Conservation (phyloP, 306 rosid genomes). For the Corylus avellana region DNA sequence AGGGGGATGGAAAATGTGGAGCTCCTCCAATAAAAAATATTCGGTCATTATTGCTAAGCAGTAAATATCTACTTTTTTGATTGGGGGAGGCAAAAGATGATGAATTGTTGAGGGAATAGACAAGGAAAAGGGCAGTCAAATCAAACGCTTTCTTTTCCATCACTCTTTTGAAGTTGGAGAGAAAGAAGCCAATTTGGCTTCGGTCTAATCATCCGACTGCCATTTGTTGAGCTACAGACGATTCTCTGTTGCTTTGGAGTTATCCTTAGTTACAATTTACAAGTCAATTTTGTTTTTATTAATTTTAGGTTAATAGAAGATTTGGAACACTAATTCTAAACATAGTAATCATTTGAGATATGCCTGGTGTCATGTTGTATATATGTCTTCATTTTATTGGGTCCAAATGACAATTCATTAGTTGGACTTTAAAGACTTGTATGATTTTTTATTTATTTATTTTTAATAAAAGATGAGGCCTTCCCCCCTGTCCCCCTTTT, state of each 20-base stretch:
- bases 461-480: no score
- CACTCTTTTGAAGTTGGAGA: not conserved
- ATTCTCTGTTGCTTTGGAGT: not conserved
- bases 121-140: constrained; percentile 24
- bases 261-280: not conserved
- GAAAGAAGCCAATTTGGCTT: not conserved
- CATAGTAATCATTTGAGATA: no score
- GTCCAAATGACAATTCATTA: no score
- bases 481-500: no score
- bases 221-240: not conserved
- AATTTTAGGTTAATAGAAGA: no score
- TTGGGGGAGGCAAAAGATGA: not conserved
- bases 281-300: no score
- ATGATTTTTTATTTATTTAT: no score
- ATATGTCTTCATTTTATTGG: no score
- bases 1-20: no score
- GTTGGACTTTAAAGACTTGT: no score
- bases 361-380: no score
- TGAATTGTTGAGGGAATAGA: not conserved
- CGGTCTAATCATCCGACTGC: not conserved
- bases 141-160: constrained; percentile 28
- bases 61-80: not conserved
- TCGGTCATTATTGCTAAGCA: not conserved
- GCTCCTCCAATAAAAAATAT: not conserved
- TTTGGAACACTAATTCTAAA: no score